Percentiles rank a stretch among this genome's conserved stretches.
These are phyloP conservation scores for Hyphodiscus hymeniophilus DNA, from an alignment of 495 filamentous ascomycete species.

Conservation along the genomic window DNA sequence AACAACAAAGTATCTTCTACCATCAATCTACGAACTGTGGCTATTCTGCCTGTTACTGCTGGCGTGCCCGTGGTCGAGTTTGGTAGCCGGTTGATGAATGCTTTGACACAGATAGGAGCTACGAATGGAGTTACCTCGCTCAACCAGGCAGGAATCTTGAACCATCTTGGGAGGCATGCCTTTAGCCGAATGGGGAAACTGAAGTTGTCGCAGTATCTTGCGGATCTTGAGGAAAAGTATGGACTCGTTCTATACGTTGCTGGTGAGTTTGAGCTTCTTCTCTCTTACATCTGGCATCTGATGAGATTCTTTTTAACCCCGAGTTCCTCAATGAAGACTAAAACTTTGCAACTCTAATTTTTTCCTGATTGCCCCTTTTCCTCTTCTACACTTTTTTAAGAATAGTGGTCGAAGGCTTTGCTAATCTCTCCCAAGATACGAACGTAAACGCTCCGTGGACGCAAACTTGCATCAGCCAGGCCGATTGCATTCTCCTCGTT, in stretches of 20 bases:
- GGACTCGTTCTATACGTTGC: slow-evolving; percentile 93
- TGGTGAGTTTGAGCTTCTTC: slow-evolving; percentile 36
- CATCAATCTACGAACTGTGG: slow-evolving; percentile 85
- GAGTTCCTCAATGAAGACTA: slow-evolving; percentile 34
- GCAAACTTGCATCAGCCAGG: slow-evolving; percentile 93
- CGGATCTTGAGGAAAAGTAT: slow-evolving; percentile 95
- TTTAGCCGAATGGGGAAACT: slow-evolving; percentile 97
- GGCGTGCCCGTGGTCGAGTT: slow-evolving; percentile 95
- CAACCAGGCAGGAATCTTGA: slow-evolving; percentile 87
- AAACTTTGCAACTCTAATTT: slow-evolving; percentile 42
- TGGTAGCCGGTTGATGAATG: slow-evolving; percentile 78
- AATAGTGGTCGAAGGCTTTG: not conserved
- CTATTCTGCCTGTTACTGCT: slow-evolving; percentile 81
- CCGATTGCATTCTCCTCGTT: slow-evolving; percentile 89
- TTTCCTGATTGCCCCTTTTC: slow-evolving; percentile 29
- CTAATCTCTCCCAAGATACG: slow-evolving; percentile 50
- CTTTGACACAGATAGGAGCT: slow-evolving; percentile 79
- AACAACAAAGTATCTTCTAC: slow-evolving; percentile 74
- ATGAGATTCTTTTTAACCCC: slow-evolving; percentile 22
- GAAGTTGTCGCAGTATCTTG: slow-evolving; percentile 91
- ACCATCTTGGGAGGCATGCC: slow-evolving; percentile 89
- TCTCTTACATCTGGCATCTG: slow-evolving; percentile 6
- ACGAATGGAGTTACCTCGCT: slow-evolving; percentile 84
- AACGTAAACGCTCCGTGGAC: slow-evolving; percentile 96
- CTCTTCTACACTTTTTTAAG: not conserved